phyloP scores from a whole-genome alignment of 2,329 filamentous ascomycete species.

The Chaetomium strumarium region DNA sequence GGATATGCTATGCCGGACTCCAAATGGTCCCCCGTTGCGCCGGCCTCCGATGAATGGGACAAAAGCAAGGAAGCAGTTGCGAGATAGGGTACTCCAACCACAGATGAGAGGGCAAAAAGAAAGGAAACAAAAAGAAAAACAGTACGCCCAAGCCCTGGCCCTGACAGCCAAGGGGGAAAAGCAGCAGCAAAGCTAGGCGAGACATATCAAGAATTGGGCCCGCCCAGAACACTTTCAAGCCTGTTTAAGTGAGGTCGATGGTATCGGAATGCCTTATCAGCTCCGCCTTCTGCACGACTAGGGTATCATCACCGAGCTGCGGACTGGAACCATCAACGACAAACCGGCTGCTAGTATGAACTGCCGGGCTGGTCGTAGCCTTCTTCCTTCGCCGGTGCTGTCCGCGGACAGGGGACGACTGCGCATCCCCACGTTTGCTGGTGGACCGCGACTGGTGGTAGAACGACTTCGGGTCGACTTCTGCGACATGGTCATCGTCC shows the following conservation, averaged over 20 bases:
- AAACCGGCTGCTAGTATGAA: background rate
- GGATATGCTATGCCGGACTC: slow-evolving; percentile 3
- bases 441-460: background rate
- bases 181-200: background rate
- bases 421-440: background rate
- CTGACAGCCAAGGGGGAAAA: background rate
- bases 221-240: background rate
- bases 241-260: slow-evolving; percentile 14
- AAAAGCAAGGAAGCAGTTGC: background rate
- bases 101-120: background rate
- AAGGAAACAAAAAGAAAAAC: background rate
- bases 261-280: slow-evolving; percentile 9
- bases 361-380: background rate
- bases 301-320: background rate
- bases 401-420: background rate
- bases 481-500: background rate
- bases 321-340: background rate
- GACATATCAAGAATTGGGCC: background rate
- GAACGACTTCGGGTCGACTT: slow-evolving; percentile 1
- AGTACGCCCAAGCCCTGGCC: too few relatives aligned
- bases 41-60: background rate
- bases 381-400: background rate
- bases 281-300: slow-evolving; percentile 12
- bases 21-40: background rate
- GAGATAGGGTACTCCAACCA: too few relatives aligned